Base-by-base conservation (phyloP, 2,329 filamentous ascomycete species). In the Sclerotinia spermophila region DNA sequence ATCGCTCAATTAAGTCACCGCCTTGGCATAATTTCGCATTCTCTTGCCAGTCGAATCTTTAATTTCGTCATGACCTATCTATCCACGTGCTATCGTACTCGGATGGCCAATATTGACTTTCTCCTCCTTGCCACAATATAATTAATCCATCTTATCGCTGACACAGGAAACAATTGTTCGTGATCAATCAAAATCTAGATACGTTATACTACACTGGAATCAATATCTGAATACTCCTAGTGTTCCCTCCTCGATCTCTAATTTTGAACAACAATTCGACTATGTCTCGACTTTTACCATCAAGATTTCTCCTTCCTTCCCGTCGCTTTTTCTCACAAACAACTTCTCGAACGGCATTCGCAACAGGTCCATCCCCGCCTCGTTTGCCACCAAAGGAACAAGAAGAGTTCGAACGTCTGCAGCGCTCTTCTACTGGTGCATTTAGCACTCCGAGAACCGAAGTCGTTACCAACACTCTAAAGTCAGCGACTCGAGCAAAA, bases 321-420 rank as follows among this genome's bases (percentile, higher is more conserved):
- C 74, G 75, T 42, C 75, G 78, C 51, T 73, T 76, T 71, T 78
- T 79, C 69, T 72, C 75, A 13, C 71, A 74, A n/a, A 73, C 76
- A 17, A 62, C 70, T 51, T 58, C 60, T 61, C 78, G 76, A 74
- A 75, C 78, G 74, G 74, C 78, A 75, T 87, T 86, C 81, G 79
- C 82, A 69, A 78, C 83, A 27, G 84, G 84, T 19, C 92, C 95
- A 35, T 82, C 92, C 11, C 96, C 96, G 24, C 94, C 93, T 0
- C 92, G 93, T 64, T 92, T 98, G 17, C 93, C 95, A 10, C 89
- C 93, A 77, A 89, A 92, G 81, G 90, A 97, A 76, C 94, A 97
- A 83, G 92, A 94, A 79, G 88, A 96, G 74, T 97, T 96, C 80
- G 94, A 97, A 82, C 86, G 89, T 56, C 90, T 98, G 5, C 94